Conservation (phyloP, 306 rosid species). For the Quercus robur region DNA sequence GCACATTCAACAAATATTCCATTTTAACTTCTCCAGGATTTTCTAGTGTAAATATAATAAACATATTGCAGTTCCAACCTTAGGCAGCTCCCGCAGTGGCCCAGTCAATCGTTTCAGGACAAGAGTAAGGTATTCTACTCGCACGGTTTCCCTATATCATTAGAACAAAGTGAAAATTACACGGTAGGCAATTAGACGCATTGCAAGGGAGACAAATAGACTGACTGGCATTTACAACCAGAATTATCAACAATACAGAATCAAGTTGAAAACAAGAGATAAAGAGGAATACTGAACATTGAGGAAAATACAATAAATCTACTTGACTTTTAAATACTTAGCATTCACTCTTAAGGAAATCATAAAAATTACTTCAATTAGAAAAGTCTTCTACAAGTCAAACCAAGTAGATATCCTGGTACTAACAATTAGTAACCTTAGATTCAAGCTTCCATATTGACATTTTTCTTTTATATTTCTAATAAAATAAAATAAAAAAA, state of each 20-base stretch:
- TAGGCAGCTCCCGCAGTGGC: constrained; percentile 65
- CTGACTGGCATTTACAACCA: neutral
- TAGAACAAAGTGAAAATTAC: constrained; percentile 17
- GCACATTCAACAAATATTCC: constrained; percentile 13
- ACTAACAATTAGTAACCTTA: neutral
- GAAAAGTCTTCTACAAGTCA: neutral
- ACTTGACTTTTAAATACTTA: neutral
- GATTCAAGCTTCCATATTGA: neutral
- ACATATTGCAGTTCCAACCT: constrained; percentile 49
- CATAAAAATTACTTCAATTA: neutral
- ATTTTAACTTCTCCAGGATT: constrained; percentile 11
- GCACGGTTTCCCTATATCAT: constrained; percentile 66
- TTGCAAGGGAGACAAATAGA: constrained; percentile 3
- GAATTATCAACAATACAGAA: neutral
- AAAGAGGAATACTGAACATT: neutral
- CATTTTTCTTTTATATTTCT: neutral
- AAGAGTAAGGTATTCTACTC: constrained; percentile 69
- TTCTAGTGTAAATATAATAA: constrained; percentile 1
- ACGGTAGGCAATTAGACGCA: constrained; percentile 2
- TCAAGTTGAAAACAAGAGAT: neutral
- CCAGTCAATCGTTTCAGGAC: constrained; percentile 60
- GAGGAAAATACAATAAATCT: neutral
- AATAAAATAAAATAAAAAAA: too few species aligned
- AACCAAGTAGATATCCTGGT: neutral
- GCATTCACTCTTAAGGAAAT: neutral